Evolutionary conservation across 1,139 yeast genomes (phyloP).

Genomic region (Blastobotrys apis): DNA sequence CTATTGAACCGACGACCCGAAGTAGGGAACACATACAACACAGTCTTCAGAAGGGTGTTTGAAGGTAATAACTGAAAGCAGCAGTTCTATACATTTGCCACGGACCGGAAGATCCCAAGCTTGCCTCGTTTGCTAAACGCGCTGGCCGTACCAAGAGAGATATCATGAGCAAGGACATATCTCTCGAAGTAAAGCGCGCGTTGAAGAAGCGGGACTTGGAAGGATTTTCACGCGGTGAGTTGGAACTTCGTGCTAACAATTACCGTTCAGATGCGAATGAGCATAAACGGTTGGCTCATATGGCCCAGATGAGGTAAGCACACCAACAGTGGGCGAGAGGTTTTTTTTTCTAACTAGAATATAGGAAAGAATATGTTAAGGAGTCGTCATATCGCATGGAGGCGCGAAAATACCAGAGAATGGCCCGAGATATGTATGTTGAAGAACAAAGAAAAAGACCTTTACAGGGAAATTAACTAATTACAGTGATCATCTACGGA

Average conservation of each 20-base stretch:
- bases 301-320: constrained; percentile 2
- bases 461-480: background rate
- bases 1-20: too few species aligned
- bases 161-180: background rate
- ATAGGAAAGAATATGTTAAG: constrained; percentile 2
- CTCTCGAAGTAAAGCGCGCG: background rate
- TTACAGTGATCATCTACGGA: constrained; percentile 1
- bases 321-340: too few species aligned
- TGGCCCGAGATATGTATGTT: constrained; percentile 6
- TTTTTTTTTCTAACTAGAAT: background rate
- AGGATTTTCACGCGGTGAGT: constrained; percentile 4
- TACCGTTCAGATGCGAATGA: constrained; percentile 4
- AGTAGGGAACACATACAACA: too few species aligned
- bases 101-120: background rate
- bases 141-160: background rate
- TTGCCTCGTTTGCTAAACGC: background rate
- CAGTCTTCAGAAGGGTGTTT: too few species aligned
- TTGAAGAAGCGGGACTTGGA: constrained; percentile 1
- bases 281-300: constrained; percentile 1
- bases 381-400: constrained; percentile 1
- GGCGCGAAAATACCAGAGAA: background rate
- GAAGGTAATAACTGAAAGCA: background rate
- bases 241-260: constrained; percentile 9
- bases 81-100: background rate
- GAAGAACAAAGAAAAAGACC: background rate